phyloP scores from a whole-genome alignment of 257 asterid genomes.

The Euphrasia confusa region DNA sequence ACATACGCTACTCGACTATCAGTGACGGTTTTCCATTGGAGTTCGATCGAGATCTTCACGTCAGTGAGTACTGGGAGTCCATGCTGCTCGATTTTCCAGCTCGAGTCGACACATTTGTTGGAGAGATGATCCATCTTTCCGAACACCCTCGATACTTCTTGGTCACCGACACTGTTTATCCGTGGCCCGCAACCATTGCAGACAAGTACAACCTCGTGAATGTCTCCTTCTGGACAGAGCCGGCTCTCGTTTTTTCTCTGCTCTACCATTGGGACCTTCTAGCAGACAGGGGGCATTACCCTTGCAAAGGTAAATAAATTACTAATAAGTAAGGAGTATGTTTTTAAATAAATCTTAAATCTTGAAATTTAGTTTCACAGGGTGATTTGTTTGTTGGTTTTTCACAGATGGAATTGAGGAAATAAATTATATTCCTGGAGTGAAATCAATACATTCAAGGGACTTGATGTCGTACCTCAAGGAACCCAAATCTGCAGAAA shows the following conservation, averaged over 20 bases:
- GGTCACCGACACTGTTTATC: conserved; percentile 38
- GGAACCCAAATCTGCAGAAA: conserved; percentile 12
- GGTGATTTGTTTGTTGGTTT: neutral
- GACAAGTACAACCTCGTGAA: conserved; percentile 30
- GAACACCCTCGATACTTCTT: conserved; percentile 21
- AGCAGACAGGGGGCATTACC: neutral
- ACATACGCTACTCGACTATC: conserved; percentile 43
- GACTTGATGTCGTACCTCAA: conserved; percentile 45
- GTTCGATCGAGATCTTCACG: conserved; percentile 29
- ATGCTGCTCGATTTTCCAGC: conserved; percentile 24
- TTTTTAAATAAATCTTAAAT: neutral
- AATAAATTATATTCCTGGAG: conserved; percentile 60
- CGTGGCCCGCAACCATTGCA: conserved; percentile 38
- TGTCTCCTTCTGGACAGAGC: conserved; percentile 46
- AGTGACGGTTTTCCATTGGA: conserved; percentile 43
- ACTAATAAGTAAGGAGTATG: too few species aligned
- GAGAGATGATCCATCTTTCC: conserved; percentile 24
- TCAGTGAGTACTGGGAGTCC: neutral
- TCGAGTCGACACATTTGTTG: conserved; percentile 36
- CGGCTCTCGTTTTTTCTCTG: conserved; percentile 38
- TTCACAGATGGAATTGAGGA: conserved; percentile 34
- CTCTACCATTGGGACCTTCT: neutral
- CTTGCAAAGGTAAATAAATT: neutral
- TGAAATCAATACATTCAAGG: conserved; percentile 39
- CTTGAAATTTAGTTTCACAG: neutral